Conservation (phyloP, 106 monocot genomes). For the Alisma plantagoaquatica region DNA sequence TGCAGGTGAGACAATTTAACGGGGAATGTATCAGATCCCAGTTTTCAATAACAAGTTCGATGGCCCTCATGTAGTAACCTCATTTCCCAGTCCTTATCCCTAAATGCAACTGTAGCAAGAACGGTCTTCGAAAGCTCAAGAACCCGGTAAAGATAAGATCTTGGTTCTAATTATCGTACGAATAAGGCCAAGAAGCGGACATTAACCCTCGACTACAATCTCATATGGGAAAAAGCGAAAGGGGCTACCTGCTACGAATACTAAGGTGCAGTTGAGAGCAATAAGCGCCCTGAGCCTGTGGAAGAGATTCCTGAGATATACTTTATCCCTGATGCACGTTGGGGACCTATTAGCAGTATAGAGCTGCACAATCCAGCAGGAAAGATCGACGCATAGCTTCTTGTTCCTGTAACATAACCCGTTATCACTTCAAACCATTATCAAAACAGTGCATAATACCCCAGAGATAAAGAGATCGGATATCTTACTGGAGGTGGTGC, state of each 20-base stretch:
- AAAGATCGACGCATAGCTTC: constrained; percentile 87
- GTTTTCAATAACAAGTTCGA: no score
- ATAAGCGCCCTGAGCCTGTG: constrained; percentile 78
- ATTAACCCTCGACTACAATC: no score
- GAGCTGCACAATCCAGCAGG: constrained; percentile 84
- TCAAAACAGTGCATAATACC: no score
- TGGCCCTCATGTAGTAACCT: no score
- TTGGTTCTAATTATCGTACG: no score
- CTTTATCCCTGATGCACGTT: constrained; percentile 40
- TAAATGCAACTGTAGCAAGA: no score
- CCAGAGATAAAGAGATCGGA: background rate
- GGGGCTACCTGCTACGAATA: constrained; percentile 82
- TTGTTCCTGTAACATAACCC: constrained; percentile 91
- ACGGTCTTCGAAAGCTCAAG: no score
- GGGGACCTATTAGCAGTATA: constrained; percentile 32
- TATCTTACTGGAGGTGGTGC: constrained; percentile 72
- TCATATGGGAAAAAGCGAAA: no score
- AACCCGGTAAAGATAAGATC: no score
- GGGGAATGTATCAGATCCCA: no score
- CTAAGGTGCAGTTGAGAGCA: constrained; percentile 74
- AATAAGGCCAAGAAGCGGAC: no score
- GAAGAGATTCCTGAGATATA: constrained; percentile 68
- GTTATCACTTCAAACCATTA: constrained; percentile 6
- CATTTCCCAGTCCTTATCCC: no score
- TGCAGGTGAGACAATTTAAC: background rate